Conservation (phyloP, 208 protist genomes). For the Endotrypanum monterogeii region DNA sequence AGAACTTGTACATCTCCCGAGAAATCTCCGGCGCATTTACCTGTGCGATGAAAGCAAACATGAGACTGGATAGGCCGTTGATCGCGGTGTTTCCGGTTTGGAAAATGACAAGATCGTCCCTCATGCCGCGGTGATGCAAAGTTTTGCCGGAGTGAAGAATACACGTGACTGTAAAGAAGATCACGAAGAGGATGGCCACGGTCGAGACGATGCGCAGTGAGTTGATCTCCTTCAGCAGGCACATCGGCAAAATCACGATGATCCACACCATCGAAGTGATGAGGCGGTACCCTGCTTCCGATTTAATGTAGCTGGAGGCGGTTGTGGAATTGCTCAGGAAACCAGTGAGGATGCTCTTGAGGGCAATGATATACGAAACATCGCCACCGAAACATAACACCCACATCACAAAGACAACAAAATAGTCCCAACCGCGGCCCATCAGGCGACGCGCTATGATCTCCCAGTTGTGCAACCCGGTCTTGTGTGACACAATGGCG, state of each 20-base stretch:
- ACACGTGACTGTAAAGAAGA: slow-evolving; percentile 70
- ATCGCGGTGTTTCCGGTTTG: slow-evolving; percentile 55
- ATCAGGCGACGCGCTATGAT: slow-evolving; percentile 44
- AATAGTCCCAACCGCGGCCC: slow-evolving; percentile 21
- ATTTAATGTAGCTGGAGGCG: slow-evolving; percentile 23
- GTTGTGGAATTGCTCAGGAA: slow-evolving; percentile 29
- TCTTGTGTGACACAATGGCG: slow-evolving; percentile 40
- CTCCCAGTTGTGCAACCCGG: slow-evolving; percentile 57
- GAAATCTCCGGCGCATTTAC: slow-evolving; percentile 68
- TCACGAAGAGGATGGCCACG: slow-evolving; percentile 65
- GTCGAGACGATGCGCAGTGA: slow-evolving; percentile 71
- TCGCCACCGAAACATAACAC: slow-evolving; percentile 59
- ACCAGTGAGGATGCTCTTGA: slow-evolving; percentile 44
- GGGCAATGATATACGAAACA: slow-evolving; percentile 63
- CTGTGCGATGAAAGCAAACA: slow-evolving; percentile 44
- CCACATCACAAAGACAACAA: slow-evolving; percentile 53
- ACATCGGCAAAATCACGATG: slow-evolving; percentile 28
- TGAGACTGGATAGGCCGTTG: slow-evolving; percentile 43
- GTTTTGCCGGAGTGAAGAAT: slow-evolving; percentile 51
- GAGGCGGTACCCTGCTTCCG: slow-evolving; percentile 36
- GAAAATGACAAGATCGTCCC: slow-evolving; percentile 51
- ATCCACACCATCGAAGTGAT: slow-evolving; percentile 65
- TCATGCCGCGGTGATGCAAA: slow-evolving; percentile 25
- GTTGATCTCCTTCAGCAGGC: slow-evolving; percentile 76
- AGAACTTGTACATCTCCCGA: slow-evolving; percentile 63